phyloP scores from a whole-genome alignment of 2,329 filamentous ascomycete species.

The Myotisia sp. region DNA sequence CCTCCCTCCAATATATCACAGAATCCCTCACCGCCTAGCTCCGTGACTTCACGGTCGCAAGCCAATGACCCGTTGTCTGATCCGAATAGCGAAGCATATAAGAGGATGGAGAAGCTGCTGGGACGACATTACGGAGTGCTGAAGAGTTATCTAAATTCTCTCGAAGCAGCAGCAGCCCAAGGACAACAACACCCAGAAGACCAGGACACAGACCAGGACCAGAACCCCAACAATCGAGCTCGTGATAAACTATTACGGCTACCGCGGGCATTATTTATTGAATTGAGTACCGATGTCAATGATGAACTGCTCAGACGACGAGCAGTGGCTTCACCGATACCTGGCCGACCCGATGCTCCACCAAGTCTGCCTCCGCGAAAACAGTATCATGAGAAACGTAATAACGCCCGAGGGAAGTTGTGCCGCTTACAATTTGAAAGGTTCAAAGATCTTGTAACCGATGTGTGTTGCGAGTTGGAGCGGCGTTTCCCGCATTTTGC shows the following conservation, averaged over 20 bases:
- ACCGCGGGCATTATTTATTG: conserved; percentile 85
- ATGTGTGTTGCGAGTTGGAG: conserved; percentile 92
- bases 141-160: conserved; percentile 57
- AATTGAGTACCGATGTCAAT: conserved; percentile 93
- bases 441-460: conserved; percentile 83
- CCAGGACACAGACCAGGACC: conserved; percentile 59
- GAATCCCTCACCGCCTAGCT: conserved; percentile 73
- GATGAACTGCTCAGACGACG: conserved; percentile 86
- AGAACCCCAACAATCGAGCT: conserved; percentile 69
- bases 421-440: conserved; percentile 74
- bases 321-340: conserved; percentile 38
- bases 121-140: conserved; percentile 70
- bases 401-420: conserved; percentile 91
- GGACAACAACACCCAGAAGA: conserved; percentile 21
- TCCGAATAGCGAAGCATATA: conserved; percentile 48
- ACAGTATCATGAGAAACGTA: conserved; percentile 89
- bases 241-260: conserved; percentile 86
- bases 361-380: conserved; percentile 68
- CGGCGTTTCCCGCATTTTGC: conserved; percentile 73
- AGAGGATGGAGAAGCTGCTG: conserved; percentile 53
- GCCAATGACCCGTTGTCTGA: conserved; percentile 62
- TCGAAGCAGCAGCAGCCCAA: background rate
- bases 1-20: conserved; percentile 40
- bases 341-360: conserved; percentile 40
- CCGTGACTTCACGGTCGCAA: conserved; percentile 45